Evolutionary conservation across 2,329 filamentous ascomycete species (phyloP).

Genomic region (Venturia asperata): DNA sequence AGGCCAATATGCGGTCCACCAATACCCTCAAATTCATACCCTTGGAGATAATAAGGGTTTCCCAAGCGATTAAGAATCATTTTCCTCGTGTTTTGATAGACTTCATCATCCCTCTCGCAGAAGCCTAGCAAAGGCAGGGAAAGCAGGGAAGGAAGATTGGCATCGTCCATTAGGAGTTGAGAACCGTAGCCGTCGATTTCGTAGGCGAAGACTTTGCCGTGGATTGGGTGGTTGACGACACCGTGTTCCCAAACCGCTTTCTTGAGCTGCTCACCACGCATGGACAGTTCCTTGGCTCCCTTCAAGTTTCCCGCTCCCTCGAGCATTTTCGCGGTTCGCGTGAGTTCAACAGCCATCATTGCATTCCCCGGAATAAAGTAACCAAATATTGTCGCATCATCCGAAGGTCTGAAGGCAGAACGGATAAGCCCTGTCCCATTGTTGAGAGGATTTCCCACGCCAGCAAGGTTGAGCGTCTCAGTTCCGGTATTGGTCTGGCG

Average conservation of each 20-base stretch:
- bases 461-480: constrained; percentile 76
- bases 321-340: constrained; percentile 66
- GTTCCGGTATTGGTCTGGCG: constrained; percentile 74
- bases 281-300: constrained; percentile 49
- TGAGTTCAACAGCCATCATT: constrained; percentile 87
- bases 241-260: constrained; percentile 80
- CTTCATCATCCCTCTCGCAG: constrained; percentile 53
- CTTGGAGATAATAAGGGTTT: constrained; percentile 84
- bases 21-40: constrained; percentile 74
- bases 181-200: constrained; percentile 85
- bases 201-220: constrained; percentile 74
- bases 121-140: constrained; percentile 76
- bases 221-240: constrained; percentile 66
- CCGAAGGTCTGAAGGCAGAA: constrained; percentile 88
- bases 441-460: constrained; percentile 87
- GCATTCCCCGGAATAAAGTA: constrained; percentile 95
- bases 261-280: constrained; percentile 58
- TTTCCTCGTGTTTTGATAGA: constrained; percentile 82
- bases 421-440: constrained; percentile 76
- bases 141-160: constrained; percentile 75
- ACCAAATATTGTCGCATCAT: constrained; percentile 88
- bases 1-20: constrained; percentile 79
- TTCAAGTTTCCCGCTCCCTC: constrained; percentile 25
- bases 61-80: constrained; percentile 68
- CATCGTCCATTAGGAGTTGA: constrained; percentile 79